Base-by-base conservation (phyloP, 2,329 filamentous ascomycete genomes). In the Fusarium subglutinans region DNA sequence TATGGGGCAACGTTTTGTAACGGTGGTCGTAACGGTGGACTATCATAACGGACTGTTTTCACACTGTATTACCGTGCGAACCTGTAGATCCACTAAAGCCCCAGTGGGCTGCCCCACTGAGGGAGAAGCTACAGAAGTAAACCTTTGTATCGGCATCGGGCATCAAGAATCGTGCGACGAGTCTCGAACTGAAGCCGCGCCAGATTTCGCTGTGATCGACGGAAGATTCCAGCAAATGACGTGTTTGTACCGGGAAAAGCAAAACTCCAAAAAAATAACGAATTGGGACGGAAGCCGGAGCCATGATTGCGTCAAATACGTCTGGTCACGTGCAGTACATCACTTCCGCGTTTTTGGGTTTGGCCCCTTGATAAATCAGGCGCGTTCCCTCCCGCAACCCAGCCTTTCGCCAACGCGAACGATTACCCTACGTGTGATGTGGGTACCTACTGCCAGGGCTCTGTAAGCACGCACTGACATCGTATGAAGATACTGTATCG, bases 1-100 rank as follows among this genome's bases (percentile, higher is more conserved):
- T 72, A 2, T 76, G 58, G 69, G 51, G 45, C 7, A 43, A 12
- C n/a, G n/a, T 35, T 28, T 10, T 61, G 2, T 67, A 30, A 48
- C 57, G n/a, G n/a, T n/a, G n/a, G n/a, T n/a, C n/a, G n/a, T n/a
- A n/a, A n/a, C n/a, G n/a, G n/a, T n/a, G n/a, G n/a, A n/a, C n/a
- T 30, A 14, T 24, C 5, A 15, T 5, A 18, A 50, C 22, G 3
- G 22, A 0, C 18, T 18, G 4, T 13, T 18, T 13, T 18, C 18
- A 28, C n/a, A 35, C 22, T 33, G 22, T 51, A 24, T 14, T 13
- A 26, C 1, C 18, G 44, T 26, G 24, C 35, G n/a, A n/a, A n/a
- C n/a, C n/a, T n/a, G n/a, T n/a, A n/a, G n/a, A n/a, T n/a, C n/a
- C n/a, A n/a, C n/a, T n/a, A n/a, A n/a, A n/a, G n/a, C n/a, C n/a